A percentile compares a stretch with the other conserved stretches of the same genome.
These are phyloP conservation scores for Cryphonectria naterciae DNA, from an alignment of 2,329 filamentous ascomycete genomes.

Conservation along the genomic window DNA sequence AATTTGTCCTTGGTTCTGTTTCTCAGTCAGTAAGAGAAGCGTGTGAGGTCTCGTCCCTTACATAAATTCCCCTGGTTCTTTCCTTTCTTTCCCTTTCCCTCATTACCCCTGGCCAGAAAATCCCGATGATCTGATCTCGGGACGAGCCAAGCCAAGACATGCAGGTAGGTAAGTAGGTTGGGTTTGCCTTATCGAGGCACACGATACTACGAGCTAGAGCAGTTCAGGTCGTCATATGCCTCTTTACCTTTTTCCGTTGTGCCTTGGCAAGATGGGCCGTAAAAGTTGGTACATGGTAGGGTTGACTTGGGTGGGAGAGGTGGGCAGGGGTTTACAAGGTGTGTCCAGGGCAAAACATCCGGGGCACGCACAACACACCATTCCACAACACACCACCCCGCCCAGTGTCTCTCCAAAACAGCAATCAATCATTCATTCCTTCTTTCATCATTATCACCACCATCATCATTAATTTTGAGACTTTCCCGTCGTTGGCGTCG, in stretches of 20 bases:
- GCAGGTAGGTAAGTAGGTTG: not conserved
- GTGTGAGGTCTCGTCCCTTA: slow-evolving; percentile 8
- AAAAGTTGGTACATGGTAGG: not conserved
- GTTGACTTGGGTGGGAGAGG: not conserved
- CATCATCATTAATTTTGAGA: not conserved
- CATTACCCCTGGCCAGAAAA: slow-evolving; percentile 1
- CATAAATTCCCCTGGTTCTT: not conserved
- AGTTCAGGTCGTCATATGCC: not conserved
- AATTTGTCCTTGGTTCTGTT: not conserved
- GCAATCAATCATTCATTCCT: not conserved
- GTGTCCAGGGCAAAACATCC: not conserved
- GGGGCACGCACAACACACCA: not conserved
- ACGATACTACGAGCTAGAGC: not conserved
- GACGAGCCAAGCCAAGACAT: slow-evolving; percentile 9
- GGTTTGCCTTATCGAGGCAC: not conserved
- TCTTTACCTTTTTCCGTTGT: not conserved
- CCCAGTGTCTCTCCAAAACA: not conserved
- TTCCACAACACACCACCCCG: not conserved
- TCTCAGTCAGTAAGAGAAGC: not conserved
- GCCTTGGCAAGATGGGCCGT: not conserved
- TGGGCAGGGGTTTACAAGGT: not conserved
- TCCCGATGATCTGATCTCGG: slow-evolving; percentile 12
- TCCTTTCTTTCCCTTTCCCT: not conserved
- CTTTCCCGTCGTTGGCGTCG: not conserved
- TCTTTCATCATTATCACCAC: not conserved